Conservation (phyloP, 2,329 filamentous ascomycete genomes). For the Trichoderma brevicompactum region DNA sequence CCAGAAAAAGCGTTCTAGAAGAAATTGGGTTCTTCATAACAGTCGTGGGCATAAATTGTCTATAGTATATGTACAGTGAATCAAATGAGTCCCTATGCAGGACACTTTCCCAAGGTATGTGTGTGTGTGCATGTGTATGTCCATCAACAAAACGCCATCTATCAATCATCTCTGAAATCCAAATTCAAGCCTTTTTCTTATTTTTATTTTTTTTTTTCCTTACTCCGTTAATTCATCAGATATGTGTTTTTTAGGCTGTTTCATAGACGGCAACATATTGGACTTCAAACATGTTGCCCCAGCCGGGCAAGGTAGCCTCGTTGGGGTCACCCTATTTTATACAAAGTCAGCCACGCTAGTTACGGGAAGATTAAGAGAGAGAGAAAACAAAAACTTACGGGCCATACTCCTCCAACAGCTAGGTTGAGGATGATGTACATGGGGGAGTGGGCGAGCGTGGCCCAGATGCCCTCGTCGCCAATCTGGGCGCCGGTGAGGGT, state of each 20-base stretch:
- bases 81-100: neutral
- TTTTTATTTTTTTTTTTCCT: neutral
- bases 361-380: neutral
- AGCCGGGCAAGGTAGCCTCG: conserved; percentile 42
- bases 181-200: neutral
- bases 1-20: neutral
- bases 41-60: conserved; percentile 15
- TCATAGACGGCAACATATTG: conserved; percentile 48
- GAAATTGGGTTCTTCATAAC: conserved; percentile 1
- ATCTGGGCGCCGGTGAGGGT: conserved; percentile 49
- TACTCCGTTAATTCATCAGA: neutral
- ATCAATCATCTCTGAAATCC: neutral
- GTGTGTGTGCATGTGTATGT: neutral
- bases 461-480: conserved; percentile 49
- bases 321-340: conserved; percentile 42
- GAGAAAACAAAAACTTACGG: conserved; percentile 36
- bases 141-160: neutral
- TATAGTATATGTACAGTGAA: conserved; percentile 25
- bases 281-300: conserved; percentile 48
- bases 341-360: neutral
- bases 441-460: conserved; percentile 47
- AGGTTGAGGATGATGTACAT: conserved; percentile 55
- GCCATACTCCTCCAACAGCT: conserved; percentile 52
- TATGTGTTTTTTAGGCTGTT: conserved; percentile 29
- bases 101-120: neutral